Conservation (phyloP, 768 basidiomycete genomes). For the Dacryopinax spathularia region DNA sequence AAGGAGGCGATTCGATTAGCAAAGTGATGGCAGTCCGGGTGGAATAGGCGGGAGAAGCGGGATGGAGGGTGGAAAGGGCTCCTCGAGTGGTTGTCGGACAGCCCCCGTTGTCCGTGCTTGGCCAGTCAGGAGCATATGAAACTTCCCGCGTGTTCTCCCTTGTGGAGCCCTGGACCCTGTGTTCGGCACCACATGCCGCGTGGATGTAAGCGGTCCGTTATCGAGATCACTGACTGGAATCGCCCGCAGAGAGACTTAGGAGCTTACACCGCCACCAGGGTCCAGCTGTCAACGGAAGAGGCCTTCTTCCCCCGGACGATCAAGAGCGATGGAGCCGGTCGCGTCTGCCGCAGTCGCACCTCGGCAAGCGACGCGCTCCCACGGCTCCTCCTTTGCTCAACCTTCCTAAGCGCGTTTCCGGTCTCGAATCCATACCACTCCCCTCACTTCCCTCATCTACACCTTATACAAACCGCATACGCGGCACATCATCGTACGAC, state of each 20-base stretch:
- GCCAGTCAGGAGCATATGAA: no score
- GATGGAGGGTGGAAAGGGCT: no score
- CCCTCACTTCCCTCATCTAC: background rate
- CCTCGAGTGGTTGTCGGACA: no score
- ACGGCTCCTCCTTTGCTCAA: background rate
- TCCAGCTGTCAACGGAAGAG: background rate
- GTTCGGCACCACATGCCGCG: background rate
- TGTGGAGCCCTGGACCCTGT: background rate
- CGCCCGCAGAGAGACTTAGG: background rate
- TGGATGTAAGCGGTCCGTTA: background rate
- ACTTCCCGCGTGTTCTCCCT: background rate
- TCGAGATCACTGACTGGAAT: background rate
- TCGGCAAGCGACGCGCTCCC: background rate
- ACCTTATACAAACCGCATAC: background rate
- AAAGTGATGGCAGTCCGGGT: no score
- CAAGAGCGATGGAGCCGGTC: background rate
- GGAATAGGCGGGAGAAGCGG: no score
- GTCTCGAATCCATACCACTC: background rate
- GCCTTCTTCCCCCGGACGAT: background rate
- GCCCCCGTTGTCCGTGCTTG: background rate
- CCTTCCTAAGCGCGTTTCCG: background rate
- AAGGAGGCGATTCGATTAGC: no score
- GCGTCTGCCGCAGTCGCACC: background rate
- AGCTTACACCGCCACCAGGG: conserved; percentile 1
- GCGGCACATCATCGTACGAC: background rate